A percentile compares a stretch with the other conserved stretches of the same genome.
Conservation (phyloP, 805 yeast species). For the Kodamaea sagamina region DNA sequence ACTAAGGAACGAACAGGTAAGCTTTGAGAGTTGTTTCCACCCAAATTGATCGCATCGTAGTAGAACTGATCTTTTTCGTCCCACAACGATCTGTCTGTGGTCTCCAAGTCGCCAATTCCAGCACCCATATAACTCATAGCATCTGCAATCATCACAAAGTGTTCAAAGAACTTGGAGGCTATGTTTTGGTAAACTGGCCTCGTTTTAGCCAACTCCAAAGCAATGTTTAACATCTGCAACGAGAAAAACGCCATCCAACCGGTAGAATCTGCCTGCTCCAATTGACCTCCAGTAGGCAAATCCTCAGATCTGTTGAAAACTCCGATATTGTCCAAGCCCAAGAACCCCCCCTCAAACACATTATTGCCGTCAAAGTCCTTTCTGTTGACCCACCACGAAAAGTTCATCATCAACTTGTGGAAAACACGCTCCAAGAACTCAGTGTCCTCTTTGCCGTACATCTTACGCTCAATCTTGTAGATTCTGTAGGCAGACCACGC, state of each 20-base stretch:
- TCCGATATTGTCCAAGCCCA: conserved; percentile 92
- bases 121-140: conserved; percentile 77
- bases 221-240: conserved; percentile 88
- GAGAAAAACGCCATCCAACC: conserved; percentile 98
- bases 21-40: conserved; percentile 61
- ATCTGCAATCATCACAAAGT: conserved; percentile 86
- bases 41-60: conserved; percentile 89
- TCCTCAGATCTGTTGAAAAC: conserved; percentile 91
- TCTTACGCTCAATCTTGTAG: conserved; percentile 80
- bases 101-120: conserved; percentile 39
- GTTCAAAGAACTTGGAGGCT: conserved; percentile 93
- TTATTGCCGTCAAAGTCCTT: conserved; percentile 85
- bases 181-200: conserved; percentile 88
- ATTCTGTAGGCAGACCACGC: conserved; percentile 93
- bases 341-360: conserved; percentile 91
- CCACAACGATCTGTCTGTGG: conserved; percentile 62
- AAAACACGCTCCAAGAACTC: conserved; percentile 88
- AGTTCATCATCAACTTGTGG: conserved; percentile 84
- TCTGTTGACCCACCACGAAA: conserved; percentile 97
- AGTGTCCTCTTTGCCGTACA: conserved; percentile 79
- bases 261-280: conserved; percentile 93
- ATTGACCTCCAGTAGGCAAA: conserved; percentile 84
- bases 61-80: conserved; percentile 86
- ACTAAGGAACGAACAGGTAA: conserved; percentile 87
- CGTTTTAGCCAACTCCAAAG: conserved; percentile 83